phyloP scores from a whole-genome alignment of 305 asterid genomes.

The Euphrasia arctica region DNA sequence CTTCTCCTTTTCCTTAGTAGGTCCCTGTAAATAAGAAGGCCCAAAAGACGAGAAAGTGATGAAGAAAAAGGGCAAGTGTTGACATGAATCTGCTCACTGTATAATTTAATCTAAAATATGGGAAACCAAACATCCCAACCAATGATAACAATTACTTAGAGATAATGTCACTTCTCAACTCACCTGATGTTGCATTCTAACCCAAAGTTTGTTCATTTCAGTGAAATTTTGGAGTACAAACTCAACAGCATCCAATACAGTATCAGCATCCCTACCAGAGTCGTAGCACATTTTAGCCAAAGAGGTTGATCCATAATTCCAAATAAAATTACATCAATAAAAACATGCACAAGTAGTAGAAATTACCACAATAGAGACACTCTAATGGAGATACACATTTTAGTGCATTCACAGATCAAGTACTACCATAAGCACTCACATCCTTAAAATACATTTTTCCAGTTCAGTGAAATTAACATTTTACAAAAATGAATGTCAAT shows the following conservation, averaged over 20 bases:
- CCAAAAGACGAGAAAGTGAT: slow-evolving; percentile 34
- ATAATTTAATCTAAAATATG: slow-evolving; percentile 36
- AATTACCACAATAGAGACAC: slow-evolving; percentile 7
- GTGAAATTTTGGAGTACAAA: slow-evolving; percentile 98
- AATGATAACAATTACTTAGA: slow-evolving; percentile 33
- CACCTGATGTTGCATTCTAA: slow-evolving; percentile 99
- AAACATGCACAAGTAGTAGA: slow-evolving; percentile 21
- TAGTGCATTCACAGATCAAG: neutral
- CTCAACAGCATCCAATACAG: slow-evolving; percentile 86
- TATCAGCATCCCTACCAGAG: slow-evolving; percentile 80
- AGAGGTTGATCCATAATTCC: slow-evolving; percentile 14
- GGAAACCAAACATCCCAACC: slow-evolving; percentile 32
- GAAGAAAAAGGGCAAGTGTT: slow-evolving; percentile 35
- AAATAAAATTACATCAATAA: slow-evolving; percentile 16
- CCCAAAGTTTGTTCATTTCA: slow-evolving; percentile 99
- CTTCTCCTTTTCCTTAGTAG: slow-evolving; percentile 90
- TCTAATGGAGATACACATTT: slow-evolving; percentile 1
- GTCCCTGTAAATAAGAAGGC: slow-evolving; percentile 76
- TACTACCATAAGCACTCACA: slow-evolving; percentile 14
- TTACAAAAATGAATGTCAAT: slow-evolving; percentile 6
- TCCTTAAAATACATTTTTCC: slow-evolving; percentile 18
- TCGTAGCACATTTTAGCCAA: slow-evolving; percentile 27
- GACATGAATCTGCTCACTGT: slow-evolving; percentile 37
- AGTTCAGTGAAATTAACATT: neutral
- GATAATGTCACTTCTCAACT: slow-evolving; percentile 38